These are phyloP conservation scores for Zygosaccharomyces siamensis DNA, from an alignment of 805 yeast species.

Conservation along the genomic window DNA sequence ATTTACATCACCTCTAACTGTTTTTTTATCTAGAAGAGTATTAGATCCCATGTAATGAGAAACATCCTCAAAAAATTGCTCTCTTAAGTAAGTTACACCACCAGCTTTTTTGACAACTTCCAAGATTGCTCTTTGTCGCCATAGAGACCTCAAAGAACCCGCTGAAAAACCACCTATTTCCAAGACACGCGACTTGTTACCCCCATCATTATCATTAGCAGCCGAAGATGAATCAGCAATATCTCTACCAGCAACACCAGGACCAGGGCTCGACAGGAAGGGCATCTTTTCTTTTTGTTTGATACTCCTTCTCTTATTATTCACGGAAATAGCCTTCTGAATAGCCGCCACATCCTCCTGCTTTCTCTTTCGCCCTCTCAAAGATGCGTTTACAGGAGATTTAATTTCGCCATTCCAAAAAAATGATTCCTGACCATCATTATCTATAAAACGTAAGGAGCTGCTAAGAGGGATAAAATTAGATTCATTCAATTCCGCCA, in stretches of 20 bases:
- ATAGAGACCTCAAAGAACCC: slow-evolving; percentile 41
- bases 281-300: background rate
- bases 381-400: slow-evolving; percentile 14
- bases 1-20: slow-evolving; percentile 44
- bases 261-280: background rate
- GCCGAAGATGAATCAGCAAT: background rate
- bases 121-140: slow-evolving; percentile 43
- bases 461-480: slow-evolving; percentile 28
- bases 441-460: slow-evolving; percentile 26
- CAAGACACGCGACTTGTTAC: slow-evolving; percentile 9
- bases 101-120: slow-evolving; percentile 39
- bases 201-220: background rate
- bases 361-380: slow-evolving; percentile 19
- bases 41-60: slow-evolving; percentile 41
- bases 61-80: slow-evolving; percentile 37
- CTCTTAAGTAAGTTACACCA: slow-evolving; percentile 46
- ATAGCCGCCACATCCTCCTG: slow-evolving; percentile 3
- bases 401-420: slow-evolving; percentile 34
- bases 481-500: slow-evolving; percentile 23
- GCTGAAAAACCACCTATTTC: slow-evolving; percentile 36
- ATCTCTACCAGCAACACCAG: background rate
- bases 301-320: background rate
- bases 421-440: slow-evolving; percentile 21
- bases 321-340: background rate
- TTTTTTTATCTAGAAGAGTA: slow-evolving; percentile 47